phyloP scores from a whole-genome alignment of 2,329 filamentous ascomycete species.

The Emergomyces africanus region DNA sequence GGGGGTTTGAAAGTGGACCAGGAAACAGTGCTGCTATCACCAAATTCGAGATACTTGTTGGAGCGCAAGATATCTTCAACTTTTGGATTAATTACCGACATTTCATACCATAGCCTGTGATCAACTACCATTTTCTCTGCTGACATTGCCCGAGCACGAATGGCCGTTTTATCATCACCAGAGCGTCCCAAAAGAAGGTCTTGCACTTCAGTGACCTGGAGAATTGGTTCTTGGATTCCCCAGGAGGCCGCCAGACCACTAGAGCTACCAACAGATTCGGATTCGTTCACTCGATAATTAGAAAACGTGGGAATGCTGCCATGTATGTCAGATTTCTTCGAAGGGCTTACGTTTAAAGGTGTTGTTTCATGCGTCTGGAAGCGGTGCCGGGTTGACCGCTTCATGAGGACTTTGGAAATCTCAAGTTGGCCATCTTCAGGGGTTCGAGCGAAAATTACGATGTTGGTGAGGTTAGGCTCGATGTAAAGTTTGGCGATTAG shows the following conservation, averaged over 20 bases:
- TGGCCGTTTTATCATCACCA: slow-evolving; percentile 12
- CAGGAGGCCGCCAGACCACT: slow-evolving; percentile 1
- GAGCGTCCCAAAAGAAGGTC: slow-evolving; percentile 18
- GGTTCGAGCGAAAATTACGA: slow-evolving; percentile 18
- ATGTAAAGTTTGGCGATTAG: slow-evolving; percentile 25
- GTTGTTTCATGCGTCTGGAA: slow-evolving; percentile 8
- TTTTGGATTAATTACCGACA: slow-evolving; percentile 23
- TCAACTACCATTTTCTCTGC: slow-evolving; percentile 19
- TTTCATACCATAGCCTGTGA: slow-evolving; percentile 27
- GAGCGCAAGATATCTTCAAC: slow-evolving; percentile 22
- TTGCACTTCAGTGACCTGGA: slow-evolving; percentile 29
- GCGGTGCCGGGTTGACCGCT: slow-evolving; percentile 21
- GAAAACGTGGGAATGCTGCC: neutral
- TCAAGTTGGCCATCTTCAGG: slow-evolving; percentile 14
- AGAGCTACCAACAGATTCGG: slow-evolving; percentile 5
- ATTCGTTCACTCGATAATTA: slow-evolving; percentile 4
- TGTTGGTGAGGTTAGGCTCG: slow-evolving; percentile 14
- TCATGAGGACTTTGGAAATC: slow-evolving; percentile 24
- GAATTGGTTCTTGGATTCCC: slow-evolving; percentile 16
- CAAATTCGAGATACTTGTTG: slow-evolving; percentile 23
- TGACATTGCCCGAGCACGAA: slow-evolving; percentile 17
- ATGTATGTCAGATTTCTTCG: neutral
- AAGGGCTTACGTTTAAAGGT: neutral
- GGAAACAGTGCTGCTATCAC: slow-evolving; percentile 12
- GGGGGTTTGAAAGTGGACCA: neutral